A percentile compares a stretch with the other conserved stretches of the same genome.
Evolutionary conservation across 2,329 filamentous ascomycete species (phyloP).

Genomic region (Penicillium digitatum): DNA sequence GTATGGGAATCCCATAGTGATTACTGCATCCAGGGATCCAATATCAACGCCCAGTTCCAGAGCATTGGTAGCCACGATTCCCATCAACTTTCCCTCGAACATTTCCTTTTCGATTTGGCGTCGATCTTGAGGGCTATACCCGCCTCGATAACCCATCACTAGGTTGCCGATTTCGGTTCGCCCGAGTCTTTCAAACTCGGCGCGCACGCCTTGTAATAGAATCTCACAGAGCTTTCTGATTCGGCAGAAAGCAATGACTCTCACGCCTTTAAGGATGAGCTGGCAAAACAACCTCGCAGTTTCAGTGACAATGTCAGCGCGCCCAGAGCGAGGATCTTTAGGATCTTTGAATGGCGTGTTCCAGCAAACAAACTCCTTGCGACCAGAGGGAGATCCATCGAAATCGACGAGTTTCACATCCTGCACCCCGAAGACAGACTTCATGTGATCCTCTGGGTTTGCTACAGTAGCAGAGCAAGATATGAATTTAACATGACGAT

Average conservation of each 20-base stretch:
- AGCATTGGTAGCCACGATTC: constrained; percentile 89
- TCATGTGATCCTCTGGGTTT: constrained; percentile 88
- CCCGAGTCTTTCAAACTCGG: constrained; percentile 69
- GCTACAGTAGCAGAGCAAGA: constrained; percentile 96
- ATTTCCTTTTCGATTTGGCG: constrained; percentile 88
- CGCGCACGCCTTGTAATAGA: constrained; percentile 72
- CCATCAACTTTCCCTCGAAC: constrained; percentile 91
- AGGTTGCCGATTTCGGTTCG: constrained; percentile 69
- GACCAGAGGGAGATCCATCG: constrained; percentile 85
- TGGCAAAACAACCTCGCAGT: constrained; percentile 89
- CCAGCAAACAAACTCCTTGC: constrained; percentile 96
- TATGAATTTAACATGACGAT: constrained; percentile 79
- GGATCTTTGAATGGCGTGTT: constrained; percentile 94
- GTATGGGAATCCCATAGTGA: constrained; percentile 92
- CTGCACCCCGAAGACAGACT: constrained; percentile 84
- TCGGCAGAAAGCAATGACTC: constrained; percentile 89
- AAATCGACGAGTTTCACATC: constrained; percentile 79
- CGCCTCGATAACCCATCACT: constrained; percentile 93
- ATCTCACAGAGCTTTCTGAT: constrained; percentile 85
- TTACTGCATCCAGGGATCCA: constrained; percentile 84
- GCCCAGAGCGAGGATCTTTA: constrained; percentile 76
- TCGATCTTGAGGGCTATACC: constrained; percentile 88
- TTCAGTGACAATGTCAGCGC: constrained; percentile 77
- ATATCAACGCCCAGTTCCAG: constrained; percentile 95
- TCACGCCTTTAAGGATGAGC: constrained; percentile 78